phyloP scores from a whole-genome alignment of 805 yeast genomes.

The Ascoidea tarda region DNA sequence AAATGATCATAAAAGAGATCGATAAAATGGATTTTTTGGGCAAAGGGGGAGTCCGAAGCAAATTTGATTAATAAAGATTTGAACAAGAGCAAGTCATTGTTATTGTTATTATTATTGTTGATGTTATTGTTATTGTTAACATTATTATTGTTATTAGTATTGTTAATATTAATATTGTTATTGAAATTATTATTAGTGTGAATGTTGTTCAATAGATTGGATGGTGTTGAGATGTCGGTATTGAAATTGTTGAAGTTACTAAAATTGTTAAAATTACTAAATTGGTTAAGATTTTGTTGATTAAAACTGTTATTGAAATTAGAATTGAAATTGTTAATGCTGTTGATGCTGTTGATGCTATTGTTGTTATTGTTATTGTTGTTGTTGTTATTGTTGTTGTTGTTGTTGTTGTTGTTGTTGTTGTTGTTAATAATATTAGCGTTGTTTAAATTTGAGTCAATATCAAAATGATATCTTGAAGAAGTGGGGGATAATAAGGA shows the following conservation, averaged over 20 bases:
- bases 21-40: neutral
- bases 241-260: constrained; percentile 4
- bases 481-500: constrained; percentile 29
- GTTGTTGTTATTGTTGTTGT: constrained; percentile 4
- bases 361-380: constrained; percentile 5
- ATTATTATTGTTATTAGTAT: too few species aligned
- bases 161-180: neutral
- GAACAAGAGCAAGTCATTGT: neutral
- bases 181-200: constrained; percentile 3
- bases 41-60: neutral
- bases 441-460: neutral
- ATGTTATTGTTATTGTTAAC: constrained; percentile 5
- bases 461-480: constrained; percentile 17
- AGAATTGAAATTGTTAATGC: constrained; percentile 7
- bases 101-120: too few species aligned
- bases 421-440: neutral
- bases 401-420: neutral
- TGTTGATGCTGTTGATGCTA: constrained; percentile 15
- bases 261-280: constrained; percentile 4
- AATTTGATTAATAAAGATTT: neutral
- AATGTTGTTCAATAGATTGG: neutral
- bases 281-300: too few species aligned
- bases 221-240: neutral
- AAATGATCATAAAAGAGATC: neutral
- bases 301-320: too few species aligned